Evolutionary conservation across 1,284 basidiomycete genomes (phyloP), one percentile per base, ranked within the genome.

Genomic region (Ustilago hordei): DNA sequence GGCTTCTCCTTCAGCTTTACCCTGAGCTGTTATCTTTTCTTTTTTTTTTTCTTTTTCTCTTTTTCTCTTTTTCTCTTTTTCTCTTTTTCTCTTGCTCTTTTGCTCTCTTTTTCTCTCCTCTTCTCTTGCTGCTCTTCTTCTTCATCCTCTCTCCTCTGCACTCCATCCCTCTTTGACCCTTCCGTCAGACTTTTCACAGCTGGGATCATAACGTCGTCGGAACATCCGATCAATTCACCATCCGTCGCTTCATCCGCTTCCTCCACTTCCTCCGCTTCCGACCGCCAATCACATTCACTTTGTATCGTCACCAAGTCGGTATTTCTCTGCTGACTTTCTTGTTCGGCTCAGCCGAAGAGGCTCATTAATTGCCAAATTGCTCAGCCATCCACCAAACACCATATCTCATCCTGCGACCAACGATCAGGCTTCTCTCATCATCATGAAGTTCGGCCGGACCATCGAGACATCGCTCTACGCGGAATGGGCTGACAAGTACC

Each of bases 391-490:
- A 19, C 19, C 19, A 1, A 19, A 19, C 19, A 19, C 19, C 19
- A 19, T 19, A 19, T 45, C 11, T 8, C n/a, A 38, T 52, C 23
- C 31, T 34, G 31, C 50, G 50, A 28, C 38, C 56, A 54, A 38
- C 32, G 54, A 31, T n/a, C 8, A 13, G 34, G 54, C 34, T 35
- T 34, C 31, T 13, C 17, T 34, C 60, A 67, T 23, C 39, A 69
- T 23, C 38, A 86, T 86, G 85, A 86, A 86, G 82, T 86, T 86
- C 65, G 85, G 85, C 4, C 75, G 82, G 61, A 86, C 85, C 43
- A 86, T 86, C 75, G 85, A 85, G 67, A 81, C 83, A 31, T 85
- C 84, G 45, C 81, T 86, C 72, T 86, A 86, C 62, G 79, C 84
- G 5, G 85, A 85, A 67, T 86, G 85, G 85, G 79, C 79, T 13